Evolutionary conservation across 2,329 filamentous ascomycete genomes (phyloP).

Genomic region (Aspergillus alliaceus): DNA sequence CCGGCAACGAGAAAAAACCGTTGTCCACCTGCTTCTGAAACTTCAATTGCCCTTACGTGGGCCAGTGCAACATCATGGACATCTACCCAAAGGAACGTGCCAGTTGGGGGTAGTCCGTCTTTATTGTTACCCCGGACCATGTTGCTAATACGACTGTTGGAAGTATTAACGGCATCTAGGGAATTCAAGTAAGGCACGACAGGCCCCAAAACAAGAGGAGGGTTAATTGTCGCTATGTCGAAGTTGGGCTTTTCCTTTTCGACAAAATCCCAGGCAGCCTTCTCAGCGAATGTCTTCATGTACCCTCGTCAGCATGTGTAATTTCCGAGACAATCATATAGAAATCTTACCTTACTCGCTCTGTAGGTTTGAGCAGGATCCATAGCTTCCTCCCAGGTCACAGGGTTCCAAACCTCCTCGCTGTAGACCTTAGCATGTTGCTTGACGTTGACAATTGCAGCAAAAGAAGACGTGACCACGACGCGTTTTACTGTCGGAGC

Average conservation of each 20-base stretch:
- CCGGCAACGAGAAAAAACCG: slow-evolving; percentile 48
- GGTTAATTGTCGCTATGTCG: slow-evolving; percentile 61
- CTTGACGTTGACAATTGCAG: slow-evolving; percentile 58
- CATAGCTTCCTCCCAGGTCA: slow-evolving; percentile 43
- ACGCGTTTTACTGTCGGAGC: slow-evolving; percentile 71
- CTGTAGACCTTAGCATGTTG: slow-evolving; percentile 36
- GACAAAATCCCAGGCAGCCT: slow-evolving; percentile 65
- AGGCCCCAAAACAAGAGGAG: slow-evolving; percentile 64
- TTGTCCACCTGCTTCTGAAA: slow-evolving; percentile 46
- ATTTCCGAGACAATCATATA: neutral
- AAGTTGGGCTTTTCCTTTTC: slow-evolving; percentile 58
- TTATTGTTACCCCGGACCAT: slow-evolving; percentile 64
- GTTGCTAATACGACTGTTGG: slow-evolving; percentile 66
- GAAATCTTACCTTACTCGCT: slow-evolving; percentile 53
- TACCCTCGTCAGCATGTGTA: slow-evolving; percentile 9
- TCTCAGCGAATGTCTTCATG: slow-evolving; percentile 59
- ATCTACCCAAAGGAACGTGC: slow-evolving; percentile 59
- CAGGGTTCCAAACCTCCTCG: slow-evolving; percentile 45
- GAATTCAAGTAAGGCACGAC: slow-evolving; percentile 63
- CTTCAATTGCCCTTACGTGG: slow-evolving; percentile 49
- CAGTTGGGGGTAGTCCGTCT: slow-evolving; percentile 57
- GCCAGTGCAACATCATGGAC: slow-evolving; percentile 51
- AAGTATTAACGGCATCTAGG: slow-evolving; percentile 68
- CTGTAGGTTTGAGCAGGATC: slow-evolving; percentile 41
- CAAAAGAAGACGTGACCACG: slow-evolving; percentile 69